Evolutionary conservation across 345 rosid genomes (phyloP).

Genomic region (Eucalyptus pauciflora): DNA sequence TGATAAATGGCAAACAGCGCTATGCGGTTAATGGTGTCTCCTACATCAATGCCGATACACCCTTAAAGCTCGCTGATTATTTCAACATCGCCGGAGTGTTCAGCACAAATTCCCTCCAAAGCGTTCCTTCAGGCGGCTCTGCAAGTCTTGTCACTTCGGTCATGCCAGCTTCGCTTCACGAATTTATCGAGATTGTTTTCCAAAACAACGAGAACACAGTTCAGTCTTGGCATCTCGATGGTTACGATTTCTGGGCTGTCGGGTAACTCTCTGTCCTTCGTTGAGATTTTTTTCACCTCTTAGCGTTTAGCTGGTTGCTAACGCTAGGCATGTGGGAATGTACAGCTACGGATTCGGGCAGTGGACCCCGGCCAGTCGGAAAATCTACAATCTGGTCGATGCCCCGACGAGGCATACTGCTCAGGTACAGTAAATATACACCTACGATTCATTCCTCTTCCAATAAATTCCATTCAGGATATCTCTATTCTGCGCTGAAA

Average conservation of each 20-base stretch:
- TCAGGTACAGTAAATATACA: constrained; percentile 36
- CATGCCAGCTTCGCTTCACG: constrained; percentile 40
- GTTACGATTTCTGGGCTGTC: constrained; percentile 86
- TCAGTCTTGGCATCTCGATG: constrained; percentile 98
- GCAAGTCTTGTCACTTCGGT: constrained; percentile 55
- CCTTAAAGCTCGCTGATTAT: constrained; percentile 77
- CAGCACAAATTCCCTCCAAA: constrained; percentile 36
- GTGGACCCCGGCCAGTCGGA: constrained; percentile 48
- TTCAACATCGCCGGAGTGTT: constrained; percentile 64
- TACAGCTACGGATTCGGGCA: constrained; percentile 68
- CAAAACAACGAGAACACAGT: constrained; percentile 55
- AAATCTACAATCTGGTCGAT: constrained; percentile 60
- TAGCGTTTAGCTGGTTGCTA: neutral
- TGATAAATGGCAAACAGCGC: constrained; percentile 68
- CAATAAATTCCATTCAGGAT: neutral
- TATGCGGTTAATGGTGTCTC: constrained; percentile 80
- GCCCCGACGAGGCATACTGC: constrained; percentile 76
- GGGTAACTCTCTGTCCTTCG: constrained; percentile 41
- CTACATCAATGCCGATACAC: constrained; percentile 68
- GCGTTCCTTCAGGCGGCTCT: constrained; percentile 33
- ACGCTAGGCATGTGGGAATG: neutral
- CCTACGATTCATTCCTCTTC: neutral
- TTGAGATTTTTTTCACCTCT: neutral
- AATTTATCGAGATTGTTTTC: constrained; percentile 64
- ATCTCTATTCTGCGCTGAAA: neutral